Conservation (phyloP, 139 green algal genomes). For the Desmodesmus armatus region DNA sequence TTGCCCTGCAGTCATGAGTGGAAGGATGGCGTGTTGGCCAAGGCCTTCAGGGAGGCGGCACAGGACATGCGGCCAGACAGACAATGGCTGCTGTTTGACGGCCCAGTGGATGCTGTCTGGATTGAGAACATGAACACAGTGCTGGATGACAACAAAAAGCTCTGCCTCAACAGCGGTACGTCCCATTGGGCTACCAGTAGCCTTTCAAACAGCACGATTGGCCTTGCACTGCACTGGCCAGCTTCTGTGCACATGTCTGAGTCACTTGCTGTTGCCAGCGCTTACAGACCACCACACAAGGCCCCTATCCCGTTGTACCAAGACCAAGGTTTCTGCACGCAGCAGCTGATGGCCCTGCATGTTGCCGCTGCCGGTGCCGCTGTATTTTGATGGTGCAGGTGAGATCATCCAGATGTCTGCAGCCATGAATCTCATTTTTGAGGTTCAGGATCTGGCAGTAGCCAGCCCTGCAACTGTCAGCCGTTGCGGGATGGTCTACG, state of each 20-base stretch:
- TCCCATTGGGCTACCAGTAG: too few species aligned
- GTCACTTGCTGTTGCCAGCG: too few species aligned
- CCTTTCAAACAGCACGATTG: too few species aligned
- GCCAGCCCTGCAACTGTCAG: conserved; percentile 85
- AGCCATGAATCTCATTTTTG: conserved; percentile 75
- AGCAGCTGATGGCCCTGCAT: too few species aligned
- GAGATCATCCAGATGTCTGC: conserved; percentile 83
- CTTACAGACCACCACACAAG: too few species aligned
- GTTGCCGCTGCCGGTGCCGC: too few species aligned
- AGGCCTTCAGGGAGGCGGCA: conserved; percentile 73
- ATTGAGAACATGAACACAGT: conserved; percentile 91
- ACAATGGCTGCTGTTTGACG: conserved; percentile 73
- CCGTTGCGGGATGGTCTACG: conserved; percentile 88
- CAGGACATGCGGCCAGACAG: conserved; percentile 74
- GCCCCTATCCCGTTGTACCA: too few species aligned
- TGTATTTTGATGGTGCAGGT: conserved; percentile 51
- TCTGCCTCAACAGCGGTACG: conserved; percentile 76
- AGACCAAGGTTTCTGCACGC: too few species aligned
- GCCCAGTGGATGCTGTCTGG: conserved; percentile 83
- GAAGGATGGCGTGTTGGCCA: conserved; percentile 84
- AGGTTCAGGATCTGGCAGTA: conserved; percentile 85
- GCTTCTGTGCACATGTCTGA: too few species aligned
- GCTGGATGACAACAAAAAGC: conserved; percentile 91
- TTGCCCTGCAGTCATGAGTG: conserved; percentile 82
- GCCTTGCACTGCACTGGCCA: too few species aligned